phyloP scores from a whole-genome alignment of 2,329 filamentous ascomycete genomes.

The Biscogniauxia marginata region DNA sequence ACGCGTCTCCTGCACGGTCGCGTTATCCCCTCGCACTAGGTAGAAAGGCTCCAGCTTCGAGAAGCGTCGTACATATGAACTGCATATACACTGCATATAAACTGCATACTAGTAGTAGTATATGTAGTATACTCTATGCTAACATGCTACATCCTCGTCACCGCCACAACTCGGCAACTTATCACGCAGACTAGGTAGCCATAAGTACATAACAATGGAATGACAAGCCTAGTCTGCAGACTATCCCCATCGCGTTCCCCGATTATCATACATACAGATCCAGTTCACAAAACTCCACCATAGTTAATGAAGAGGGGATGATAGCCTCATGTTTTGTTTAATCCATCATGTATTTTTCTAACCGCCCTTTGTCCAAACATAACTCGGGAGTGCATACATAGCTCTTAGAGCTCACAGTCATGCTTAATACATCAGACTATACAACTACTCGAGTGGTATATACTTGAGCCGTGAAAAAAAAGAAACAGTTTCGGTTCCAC shows the following conservation, averaged over 20 bases:
- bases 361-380: not conserved
- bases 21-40: not conserved
- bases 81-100: not conserved
- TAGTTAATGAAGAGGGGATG: not conserved
- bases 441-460: constrained; percentile 14
- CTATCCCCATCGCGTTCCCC: not conserved
- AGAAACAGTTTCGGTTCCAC: constrained; percentile 1
- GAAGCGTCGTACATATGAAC: not conserved
- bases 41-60: not conserved
- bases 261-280: not conserved
- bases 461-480: constrained; percentile 8
- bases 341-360: not conserved
- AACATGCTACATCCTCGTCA: not conserved
- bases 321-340: not conserved
- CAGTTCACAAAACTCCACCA: not conserved
- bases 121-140: not conserved
- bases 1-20: not conserved
- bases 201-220: not conserved
- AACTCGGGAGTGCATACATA: constrained; percentile 1
- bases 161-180: not conserved
- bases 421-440: constrained; percentile 2
- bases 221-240: not conserved
- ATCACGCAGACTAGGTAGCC: too few species aligned
- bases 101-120: not conserved
- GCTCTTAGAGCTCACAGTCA: not conserved